phyloP scores from a whole-genome alignment of 2,329 filamentous ascomycete species.

The Amauroascus niger region DNA sequence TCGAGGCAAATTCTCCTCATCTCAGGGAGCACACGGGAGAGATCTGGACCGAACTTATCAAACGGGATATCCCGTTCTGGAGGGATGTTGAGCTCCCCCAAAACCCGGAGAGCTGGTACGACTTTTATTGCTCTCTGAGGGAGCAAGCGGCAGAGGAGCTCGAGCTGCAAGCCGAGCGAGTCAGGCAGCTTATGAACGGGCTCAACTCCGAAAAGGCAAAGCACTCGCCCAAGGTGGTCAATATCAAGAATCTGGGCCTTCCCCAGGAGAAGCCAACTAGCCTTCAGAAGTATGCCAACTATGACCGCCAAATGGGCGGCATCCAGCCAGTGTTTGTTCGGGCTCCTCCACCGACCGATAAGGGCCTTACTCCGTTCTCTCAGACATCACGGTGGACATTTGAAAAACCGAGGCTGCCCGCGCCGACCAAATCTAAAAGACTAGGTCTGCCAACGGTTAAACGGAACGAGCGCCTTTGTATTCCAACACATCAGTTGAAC shows the following conservation, averaged over 20 bases:
- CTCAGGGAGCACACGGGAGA: constrained; percentile 59
- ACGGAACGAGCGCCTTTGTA: constrained; percentile 29
- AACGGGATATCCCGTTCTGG: constrained; percentile 62
- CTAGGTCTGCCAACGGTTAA: constrained; percentile 29
- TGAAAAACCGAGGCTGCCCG: constrained; percentile 20
- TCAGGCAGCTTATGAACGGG: constrained; percentile 49
- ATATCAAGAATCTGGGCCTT: constrained; percentile 28
- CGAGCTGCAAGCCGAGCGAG: constrained; percentile 47
- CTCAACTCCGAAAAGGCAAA: constrained; percentile 50
- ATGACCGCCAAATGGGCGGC: constrained; percentile 28
- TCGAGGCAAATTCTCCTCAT: constrained; percentile 70
- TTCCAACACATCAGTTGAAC: constrained; percentile 36
- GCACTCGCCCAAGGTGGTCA: constrained; percentile 50
- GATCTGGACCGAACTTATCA: constrained; percentile 71
- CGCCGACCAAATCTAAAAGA: constrained; percentile 23
- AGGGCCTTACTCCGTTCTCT: constrained; percentile 9
- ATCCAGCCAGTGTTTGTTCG: constrained; percentile 20
- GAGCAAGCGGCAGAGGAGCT: constrained; percentile 50
- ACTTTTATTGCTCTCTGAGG: constrained; percentile 63
- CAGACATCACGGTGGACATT: constrained; percentile 21
- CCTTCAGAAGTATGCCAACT: constrained; percentile 26
- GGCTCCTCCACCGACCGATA: constrained; percentile 3
- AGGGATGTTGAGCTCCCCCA: constrained; percentile 56
- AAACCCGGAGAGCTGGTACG: constrained; percentile 63
- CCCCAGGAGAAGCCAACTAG: constrained; percentile 25